Evolutionary conservation across 768 basidiomycete genomes (phyloP).

Genomic region (Tricholoma sp.): DNA sequence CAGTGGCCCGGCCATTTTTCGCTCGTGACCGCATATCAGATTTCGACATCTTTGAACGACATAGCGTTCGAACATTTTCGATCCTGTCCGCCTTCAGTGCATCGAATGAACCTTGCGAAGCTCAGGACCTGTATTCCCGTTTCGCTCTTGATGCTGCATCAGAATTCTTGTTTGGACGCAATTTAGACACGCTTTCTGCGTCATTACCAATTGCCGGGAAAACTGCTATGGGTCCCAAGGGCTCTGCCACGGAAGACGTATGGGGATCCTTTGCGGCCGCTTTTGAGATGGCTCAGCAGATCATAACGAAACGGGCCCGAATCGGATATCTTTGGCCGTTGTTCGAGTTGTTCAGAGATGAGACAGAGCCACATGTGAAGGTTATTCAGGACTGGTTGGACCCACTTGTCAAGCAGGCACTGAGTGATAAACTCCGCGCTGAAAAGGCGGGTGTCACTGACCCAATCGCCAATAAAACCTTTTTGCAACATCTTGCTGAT

Average conservation of each 20-base stretch:
- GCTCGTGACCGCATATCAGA: conserved; percentile 67
- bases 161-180: conserved; percentile 67
- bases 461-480: conserved; percentile 49
- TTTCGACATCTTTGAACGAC: conserved; percentile 61
- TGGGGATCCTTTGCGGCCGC: conserved; percentile 61
- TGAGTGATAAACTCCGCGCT: conserved; percentile 39
- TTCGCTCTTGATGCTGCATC: conserved; percentile 70
- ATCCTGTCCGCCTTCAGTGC: conserved; percentile 39
- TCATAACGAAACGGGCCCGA: conserved; percentile 42
- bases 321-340: conserved; percentile 58
- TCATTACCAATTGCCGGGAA: conserved; percentile 46
- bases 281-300: conserved; percentile 53
- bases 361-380: conserved; percentile 39
- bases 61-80: conserved; percentile 42
- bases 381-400: conserved; percentile 58
- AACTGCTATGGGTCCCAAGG: conserved; percentile 47
- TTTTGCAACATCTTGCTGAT: conserved; percentile 62
- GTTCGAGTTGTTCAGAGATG: conserved; percentile 54
- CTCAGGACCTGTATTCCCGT: conserved; percentile 62
- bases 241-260: conserved; percentile 51
- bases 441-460: conserved; percentile 33
- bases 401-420: conserved; percentile 51
- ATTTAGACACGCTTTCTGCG: conserved; percentile 54
- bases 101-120: conserved; percentile 44
- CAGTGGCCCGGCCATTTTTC: conserved; percentile 68